Evolutionary conservation across 768 basidiomycete genomes (phyloP).

Genomic region (Rhodocollybia butyracea): DNA sequence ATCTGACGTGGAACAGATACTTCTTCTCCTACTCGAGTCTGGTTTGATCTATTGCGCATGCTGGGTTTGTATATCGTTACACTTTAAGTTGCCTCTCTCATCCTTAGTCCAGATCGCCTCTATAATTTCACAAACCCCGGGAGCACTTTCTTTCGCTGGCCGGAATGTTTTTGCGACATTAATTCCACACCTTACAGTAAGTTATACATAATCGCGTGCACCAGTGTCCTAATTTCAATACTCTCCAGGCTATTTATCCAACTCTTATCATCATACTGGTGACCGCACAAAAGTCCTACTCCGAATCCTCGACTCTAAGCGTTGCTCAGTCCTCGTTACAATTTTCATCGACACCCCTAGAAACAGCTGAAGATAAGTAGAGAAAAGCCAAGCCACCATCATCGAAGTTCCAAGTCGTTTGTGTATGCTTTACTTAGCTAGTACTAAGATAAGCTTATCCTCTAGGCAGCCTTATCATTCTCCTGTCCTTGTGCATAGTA

Average conservation of each 20-base stretch:
- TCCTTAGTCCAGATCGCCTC: background rate
- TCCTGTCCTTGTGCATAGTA: no score
- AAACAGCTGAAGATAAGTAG: no score
- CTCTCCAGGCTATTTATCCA: background rate
- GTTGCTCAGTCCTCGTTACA: no score
- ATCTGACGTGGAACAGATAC: background rate
- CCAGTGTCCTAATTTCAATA: background rate
- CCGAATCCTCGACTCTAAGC: background rate
- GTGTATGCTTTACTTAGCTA: no score
- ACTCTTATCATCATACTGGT: constrained; percentile 4
- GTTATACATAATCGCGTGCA: background rate
- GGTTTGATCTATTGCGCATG: background rate
- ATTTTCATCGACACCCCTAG: no score
- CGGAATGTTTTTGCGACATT: background rate
- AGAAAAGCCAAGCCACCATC: no score
- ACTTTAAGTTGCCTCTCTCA: background rate
- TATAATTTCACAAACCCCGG: background rate
- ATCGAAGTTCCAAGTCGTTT: no score
- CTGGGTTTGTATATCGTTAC: background rate
- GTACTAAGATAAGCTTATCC: no score
- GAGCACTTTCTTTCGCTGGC: background rate
- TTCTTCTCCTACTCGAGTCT: background rate
- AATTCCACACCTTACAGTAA: background rate
- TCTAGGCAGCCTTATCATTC: no score
- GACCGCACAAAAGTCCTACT: background rate